These are phyloP conservation scores for Aegilops longissima DNA, from an alignment of 176 grass and related monocot species.

Conservation along the genomic window DNA sequence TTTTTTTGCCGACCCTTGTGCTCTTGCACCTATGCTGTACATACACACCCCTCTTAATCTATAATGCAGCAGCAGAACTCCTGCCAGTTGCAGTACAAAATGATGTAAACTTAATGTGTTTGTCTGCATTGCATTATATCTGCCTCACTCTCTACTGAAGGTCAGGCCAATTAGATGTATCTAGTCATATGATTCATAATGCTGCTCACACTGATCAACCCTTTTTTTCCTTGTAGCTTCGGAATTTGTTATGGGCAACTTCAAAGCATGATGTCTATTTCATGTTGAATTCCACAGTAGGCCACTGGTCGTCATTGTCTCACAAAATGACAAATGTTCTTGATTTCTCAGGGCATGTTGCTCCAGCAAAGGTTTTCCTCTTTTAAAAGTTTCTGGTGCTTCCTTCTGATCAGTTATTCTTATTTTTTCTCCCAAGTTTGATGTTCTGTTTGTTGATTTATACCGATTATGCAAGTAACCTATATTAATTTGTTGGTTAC, in stretches of 20 bases:
- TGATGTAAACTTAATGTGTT: background rate
- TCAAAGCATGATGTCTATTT: conserved; percentile 96
- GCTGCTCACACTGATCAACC: conserved; percentile 22
- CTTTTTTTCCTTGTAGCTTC: conserved; percentile 55
- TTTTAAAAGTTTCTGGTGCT: conserved; percentile 6
- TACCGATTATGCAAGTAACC: background rate
- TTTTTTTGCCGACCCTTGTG: too few species aligned
- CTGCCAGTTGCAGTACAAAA: background rate
- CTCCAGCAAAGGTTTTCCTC: conserved; percentile 72
- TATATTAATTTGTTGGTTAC: conserved; percentile 25
- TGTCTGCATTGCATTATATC: background rate
- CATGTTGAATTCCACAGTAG: conserved; percentile 75
- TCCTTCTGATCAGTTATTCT: conserved; percentile 3
- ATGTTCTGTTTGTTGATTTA: background rate
- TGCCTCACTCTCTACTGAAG: background rate
- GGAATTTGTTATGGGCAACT: conserved; percentile 93
- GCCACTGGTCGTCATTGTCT: conserved; percentile 86
- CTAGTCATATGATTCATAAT: conserved; percentile 1
- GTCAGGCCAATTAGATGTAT: background rate
- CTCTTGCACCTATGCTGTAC: background rate
- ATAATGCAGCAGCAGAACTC: background rate
- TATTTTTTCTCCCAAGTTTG: background rate
- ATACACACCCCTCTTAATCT: background rate
- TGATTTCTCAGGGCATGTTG: conserved; percentile 74
- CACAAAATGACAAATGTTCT: conserved; percentile 54